Evolutionary conservation across 371 early-diverging fungal species (phyloP).

Genomic region (Blastocladiella emersonii): DNA sequence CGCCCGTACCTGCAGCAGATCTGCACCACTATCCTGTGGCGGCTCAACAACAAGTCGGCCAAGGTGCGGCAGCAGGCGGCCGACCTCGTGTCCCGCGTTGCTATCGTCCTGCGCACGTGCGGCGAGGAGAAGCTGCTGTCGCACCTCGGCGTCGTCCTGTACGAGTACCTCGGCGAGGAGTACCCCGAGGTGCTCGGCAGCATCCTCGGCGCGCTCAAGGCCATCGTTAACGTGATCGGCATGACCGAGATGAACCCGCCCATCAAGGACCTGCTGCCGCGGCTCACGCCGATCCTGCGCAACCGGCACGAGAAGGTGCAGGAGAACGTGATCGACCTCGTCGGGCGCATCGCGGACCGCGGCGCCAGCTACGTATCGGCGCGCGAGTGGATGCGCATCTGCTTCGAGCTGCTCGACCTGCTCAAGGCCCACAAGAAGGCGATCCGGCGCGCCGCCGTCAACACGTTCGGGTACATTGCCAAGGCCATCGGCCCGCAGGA

Average conservation of each 20-base stretch:
- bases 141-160: slow-evolving; percentile 78
- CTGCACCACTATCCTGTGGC: slow-evolving; percentile 85
- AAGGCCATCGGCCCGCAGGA: slow-evolving; percentile 99
- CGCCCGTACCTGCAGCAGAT: slow-evolving; percentile 88
- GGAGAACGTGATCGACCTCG: slow-evolving; percentile 83
- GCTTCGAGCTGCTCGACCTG: slow-evolving; percentile 91
- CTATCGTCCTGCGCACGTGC: slow-evolving; percentile 82
- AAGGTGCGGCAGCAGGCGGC: slow-evolving; percentile 95
- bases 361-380: slow-evolving; percentile 96
- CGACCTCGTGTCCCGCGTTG: slow-evolving; percentile 85
- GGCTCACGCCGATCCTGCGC: slow-evolving; percentile 89
- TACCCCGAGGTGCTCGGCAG: slow-evolving; percentile 94
- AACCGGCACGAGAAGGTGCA: slow-evolving; percentile 97
- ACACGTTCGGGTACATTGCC: slow-evolving; percentile 96
- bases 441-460: slow-evolving; percentile 88
- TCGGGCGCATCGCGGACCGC: slow-evolving; percentile 94
- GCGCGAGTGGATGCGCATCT: slow-evolving; percentile 98
- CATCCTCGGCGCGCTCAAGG: slow-evolving; percentile 77
- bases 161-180: slow-evolving; percentile 96
- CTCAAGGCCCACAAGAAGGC: slow-evolving; percentile 91
- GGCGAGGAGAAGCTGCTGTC: slow-evolving; percentile 89
- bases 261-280: slow-evolving; percentile 89
- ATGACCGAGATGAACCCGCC: slow-evolving; percentile 96
- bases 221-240: slow-evolving; percentile 92
- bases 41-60: slow-evolving; percentile 90